Conservation (phyloP, 495 filamentous ascomycete species). For the Neurospora sp. region DNA sequence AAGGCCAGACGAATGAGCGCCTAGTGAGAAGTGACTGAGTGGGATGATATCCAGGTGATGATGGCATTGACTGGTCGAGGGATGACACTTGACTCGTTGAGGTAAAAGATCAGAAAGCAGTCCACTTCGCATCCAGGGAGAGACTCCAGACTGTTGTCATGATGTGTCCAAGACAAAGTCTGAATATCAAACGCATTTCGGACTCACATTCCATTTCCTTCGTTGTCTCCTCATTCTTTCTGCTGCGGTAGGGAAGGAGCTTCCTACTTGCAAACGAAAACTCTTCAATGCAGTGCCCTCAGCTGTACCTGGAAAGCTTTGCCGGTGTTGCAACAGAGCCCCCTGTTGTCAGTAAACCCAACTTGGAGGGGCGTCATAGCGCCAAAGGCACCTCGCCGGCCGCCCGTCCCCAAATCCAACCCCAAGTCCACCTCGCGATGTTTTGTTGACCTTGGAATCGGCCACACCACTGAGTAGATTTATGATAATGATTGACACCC, state of each 20-base stretch:
- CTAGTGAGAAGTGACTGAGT: background rate
- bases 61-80: background rate
- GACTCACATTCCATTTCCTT: background rate
- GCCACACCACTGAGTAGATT: background rate
- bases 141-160: background rate
- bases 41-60: slow-evolving; percentile 3
- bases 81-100: background rate
- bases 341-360: background rate
- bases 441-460: background rate
- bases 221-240: background rate
- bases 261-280: background rate
- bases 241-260: background rate
- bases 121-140: background rate
- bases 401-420: background rate
- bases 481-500: background rate
- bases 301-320: background rate
- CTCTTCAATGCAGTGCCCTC: background rate
- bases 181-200: background rate
- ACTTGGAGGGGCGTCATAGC: background rate
- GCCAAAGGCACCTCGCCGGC: background rate
- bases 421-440: background rate
- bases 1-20: background rate
- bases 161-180: background rate
- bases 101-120: background rate
- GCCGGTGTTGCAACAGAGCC: background rate